A percentile compares a stretch with the other conserved stretches of the same genome.
These are phyloP conservation scores for Haplographium delicatum DNA, from an alignment of 495 filamentous ascomycete genomes.

Conservation along the genomic window DNA sequence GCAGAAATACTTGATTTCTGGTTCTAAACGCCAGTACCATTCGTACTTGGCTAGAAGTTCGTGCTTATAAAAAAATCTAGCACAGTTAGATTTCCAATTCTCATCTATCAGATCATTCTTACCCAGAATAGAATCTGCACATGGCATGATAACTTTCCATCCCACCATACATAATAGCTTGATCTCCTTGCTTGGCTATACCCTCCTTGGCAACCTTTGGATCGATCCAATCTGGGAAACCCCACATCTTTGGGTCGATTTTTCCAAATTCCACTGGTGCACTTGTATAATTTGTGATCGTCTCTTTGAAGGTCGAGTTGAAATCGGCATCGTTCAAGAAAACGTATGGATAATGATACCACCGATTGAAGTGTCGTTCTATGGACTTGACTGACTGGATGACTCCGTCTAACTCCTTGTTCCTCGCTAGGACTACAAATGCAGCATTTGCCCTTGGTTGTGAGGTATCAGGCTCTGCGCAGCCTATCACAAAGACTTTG, in stretches of 20 bases:
- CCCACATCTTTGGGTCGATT: constrained; percentile 89
- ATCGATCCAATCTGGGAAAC: constrained; percentile 95
- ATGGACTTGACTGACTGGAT: constrained; percentile 96
- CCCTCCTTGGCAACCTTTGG: constrained; percentile 90
- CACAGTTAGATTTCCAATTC: neutral
- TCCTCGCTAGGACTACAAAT: constrained; percentile 92
- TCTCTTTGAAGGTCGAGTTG: constrained; percentile 85
- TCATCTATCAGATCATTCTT: constrained; percentile 16
- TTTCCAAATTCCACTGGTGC: constrained; percentile 86
- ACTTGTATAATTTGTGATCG: constrained; percentile 84
- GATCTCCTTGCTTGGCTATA: constrained; percentile 91
- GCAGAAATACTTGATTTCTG: constrained; percentile 99
- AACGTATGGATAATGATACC: constrained; percentile 98
- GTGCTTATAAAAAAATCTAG: constrained; percentile 96
- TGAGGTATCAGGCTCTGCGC: constrained; percentile 62
- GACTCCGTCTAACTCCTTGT: constrained; percentile 95
- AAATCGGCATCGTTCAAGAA: constrained; percentile 98
- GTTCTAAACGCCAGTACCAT: constrained; percentile 99
- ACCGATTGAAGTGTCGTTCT: constrained; percentile 97
- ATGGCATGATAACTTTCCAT: constrained; percentile 99
- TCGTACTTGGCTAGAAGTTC: constrained; percentile 93
- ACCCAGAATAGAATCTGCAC: constrained; percentile 99
- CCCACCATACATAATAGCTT: constrained; percentile 98
- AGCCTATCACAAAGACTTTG: constrained; percentile 92
- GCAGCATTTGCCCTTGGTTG: constrained; percentile 83